A percentile compares a stretch with the other conserved stretches of the same genome.
Conservation (phyloP, 495 filamentous ascomycete species). For the Daldinia concentrica region DNA sequence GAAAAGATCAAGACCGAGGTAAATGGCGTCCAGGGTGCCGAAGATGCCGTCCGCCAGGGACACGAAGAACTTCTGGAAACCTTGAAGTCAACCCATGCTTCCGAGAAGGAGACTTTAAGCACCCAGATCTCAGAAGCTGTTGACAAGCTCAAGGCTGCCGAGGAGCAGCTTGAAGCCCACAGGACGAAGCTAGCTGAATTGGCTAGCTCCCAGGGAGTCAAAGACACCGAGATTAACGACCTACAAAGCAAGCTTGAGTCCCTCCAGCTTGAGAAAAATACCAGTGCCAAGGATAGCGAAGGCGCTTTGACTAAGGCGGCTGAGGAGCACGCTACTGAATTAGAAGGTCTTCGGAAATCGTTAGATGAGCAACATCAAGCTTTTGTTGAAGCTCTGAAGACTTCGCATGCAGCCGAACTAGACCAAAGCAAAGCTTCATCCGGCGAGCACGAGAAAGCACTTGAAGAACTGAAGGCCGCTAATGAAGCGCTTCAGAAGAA, state of each 20-base stretch:
- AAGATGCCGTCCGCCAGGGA: conserved; percentile 48
- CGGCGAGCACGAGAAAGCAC: conserved; percentile 49
- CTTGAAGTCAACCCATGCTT: conserved; percentile 58
- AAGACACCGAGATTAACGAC: conserved; percentile 51
- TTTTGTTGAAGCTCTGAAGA: conserved; percentile 52
- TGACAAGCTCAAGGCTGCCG: conserved; percentile 53
- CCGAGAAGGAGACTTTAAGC: conserved; percentile 54
- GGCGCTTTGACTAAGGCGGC: conserved; percentile 43
- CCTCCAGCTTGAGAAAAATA: conserved; percentile 52
- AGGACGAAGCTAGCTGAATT: conserved; percentile 51
- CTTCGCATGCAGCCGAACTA: conserved; percentile 53
- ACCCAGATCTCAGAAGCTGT: conserved; percentile 54
- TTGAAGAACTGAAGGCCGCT: conserved; percentile 53
- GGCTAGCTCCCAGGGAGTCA: conserved; percentile 48
- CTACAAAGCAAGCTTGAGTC: conserved; percentile 56
- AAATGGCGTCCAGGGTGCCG: conserved; percentile 38
- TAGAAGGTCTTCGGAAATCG: conserved; percentile 52
- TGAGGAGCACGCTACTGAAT: conserved; percentile 53
- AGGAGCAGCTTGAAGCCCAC: conserved; percentile 51
- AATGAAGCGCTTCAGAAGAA: conserved; percentile 57
- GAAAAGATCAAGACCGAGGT: conserved; percentile 49
- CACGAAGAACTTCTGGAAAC: conserved; percentile 54
- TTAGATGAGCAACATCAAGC: conserved; percentile 55
- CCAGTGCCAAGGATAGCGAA: conserved; percentile 50
- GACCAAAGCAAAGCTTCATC: conserved; percentile 48